phyloP scores from a whole-genome alignment of 768 basidiomycete species.

The Collybia sordida region DNA sequence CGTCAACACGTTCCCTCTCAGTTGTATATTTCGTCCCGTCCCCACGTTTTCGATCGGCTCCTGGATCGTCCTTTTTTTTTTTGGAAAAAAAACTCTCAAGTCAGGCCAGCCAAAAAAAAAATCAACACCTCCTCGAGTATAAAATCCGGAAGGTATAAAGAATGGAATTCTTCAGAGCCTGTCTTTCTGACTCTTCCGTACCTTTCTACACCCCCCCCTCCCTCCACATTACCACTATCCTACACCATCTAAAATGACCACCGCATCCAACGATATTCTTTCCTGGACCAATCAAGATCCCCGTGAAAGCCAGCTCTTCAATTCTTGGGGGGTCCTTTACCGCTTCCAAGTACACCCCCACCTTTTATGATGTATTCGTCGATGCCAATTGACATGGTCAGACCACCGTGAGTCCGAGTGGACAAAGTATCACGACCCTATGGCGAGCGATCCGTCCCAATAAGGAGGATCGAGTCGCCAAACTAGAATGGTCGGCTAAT shows the following conservation, averaged over 20 bases:
- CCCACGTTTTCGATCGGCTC: slow-evolving; percentile 78
- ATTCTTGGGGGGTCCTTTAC: slow-evolving; percentile 77
- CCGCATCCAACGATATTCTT: slow-evolving; percentile 65
- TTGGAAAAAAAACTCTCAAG: slow-evolving; percentile 33
- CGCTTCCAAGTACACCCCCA: slow-evolving; percentile 65
- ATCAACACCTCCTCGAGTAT: slow-evolving; percentile 54
- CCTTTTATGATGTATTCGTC: slow-evolving; percentile 13
- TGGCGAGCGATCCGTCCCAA: slow-evolving; percentile 81
- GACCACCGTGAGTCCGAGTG: slow-evolving; percentile 64
- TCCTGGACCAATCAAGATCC: slow-evolving; percentile 89
- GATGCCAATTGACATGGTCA: slow-evolving; percentile 33
- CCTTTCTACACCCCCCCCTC: slow-evolving; percentile 20
- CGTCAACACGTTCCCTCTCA: slow-evolving; percentile 72
- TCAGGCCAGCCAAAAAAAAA: slow-evolving; percentile 23
- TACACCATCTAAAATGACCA: slow-evolving; percentile 40
- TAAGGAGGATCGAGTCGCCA: slow-evolving; percentile 87
- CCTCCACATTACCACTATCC: no score
- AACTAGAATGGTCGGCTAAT: slow-evolving; percentile 82
- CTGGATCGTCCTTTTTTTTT: slow-evolving; percentile 47
- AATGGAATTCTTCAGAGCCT: slow-evolving; percentile 22
- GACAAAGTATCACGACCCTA: slow-evolving; percentile 73
- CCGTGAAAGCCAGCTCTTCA: slow-evolving; percentile 81
- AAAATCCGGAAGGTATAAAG: slow-evolving; percentile 45
- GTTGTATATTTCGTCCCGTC: slow-evolving; percentile 68
- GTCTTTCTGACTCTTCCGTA: slow-evolving; percentile 9